Base-by-base conservation (phyloP, 1,284 basidiomycete genomes). In the Cutaneotrichosporon sp. region DNA sequence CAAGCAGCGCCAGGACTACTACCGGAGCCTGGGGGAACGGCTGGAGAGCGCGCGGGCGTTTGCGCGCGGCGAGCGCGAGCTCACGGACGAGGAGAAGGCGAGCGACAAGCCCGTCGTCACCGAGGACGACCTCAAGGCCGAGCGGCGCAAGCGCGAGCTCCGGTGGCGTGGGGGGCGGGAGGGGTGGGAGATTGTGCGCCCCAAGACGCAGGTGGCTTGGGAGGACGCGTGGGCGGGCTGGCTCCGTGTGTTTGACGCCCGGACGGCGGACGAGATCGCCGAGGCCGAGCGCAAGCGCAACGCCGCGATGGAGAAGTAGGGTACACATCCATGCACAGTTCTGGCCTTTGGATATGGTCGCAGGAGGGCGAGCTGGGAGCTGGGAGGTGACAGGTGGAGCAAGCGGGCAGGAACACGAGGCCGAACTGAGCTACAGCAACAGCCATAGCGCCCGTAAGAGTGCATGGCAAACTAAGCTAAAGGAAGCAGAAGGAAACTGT, bases 131-230 rank as follows among this genome's bases (percentile, higher is more conserved):
- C 82, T 97, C 54, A 85, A 87, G 52, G 87, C 87, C 24, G 91
- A 94, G 80, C 83, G 92, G 62, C 78, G 91, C 78, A 89, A 89
- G 79, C 94, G 92, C 81, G 94, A 97, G 82, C 78, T 87, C 68
- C 83, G 87, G 66, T 97, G 94, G 94, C 84, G 84, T 55, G 84
- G 84, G 29, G 87, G 91, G 66, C 81, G 89, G 66, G 84, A 84
- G 61, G 92, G 90, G 1, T 95, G 88, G 87, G 82, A 86, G 31
- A 86, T 93, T 63, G 82, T 97, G 55, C 83, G 84, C 59, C 87
- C 88, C 4, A 83, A 85, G 4, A 80, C 80, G 52, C 81, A 82
- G 11, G 86, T 89, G 9, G 82, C 82, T 36, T 97, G 92, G 92
- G 90, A 94, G 71, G 84, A 87, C 63, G 81, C 87, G 63, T 90